A percentile compares a stretch with the other conserved stretches of the same genome.
phyloP scores from a whole-genome alignment of 2,329 filamentous ascomycete genomes.

The Colletotrichum sp. region DNA sequence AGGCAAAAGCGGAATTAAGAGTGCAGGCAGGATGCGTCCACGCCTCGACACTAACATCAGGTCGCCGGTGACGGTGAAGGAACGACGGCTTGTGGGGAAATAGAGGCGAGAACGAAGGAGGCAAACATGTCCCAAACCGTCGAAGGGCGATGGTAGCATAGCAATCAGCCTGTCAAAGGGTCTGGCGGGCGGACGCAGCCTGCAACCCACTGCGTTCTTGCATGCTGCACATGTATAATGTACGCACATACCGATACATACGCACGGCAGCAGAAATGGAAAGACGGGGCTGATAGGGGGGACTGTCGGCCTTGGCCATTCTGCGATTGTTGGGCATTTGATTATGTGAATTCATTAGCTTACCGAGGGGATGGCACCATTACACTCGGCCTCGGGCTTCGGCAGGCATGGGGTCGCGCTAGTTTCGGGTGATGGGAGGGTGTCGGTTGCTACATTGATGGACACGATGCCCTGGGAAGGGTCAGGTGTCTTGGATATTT shows the following conservation, averaged over 20 bases:
- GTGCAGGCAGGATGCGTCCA: neutral
- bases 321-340: neutral
- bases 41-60: neutral
- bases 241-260: neutral
- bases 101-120: neutral
- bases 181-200: neutral
- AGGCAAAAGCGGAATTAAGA: neutral
- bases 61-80: neutral
- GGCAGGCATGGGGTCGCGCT: neutral
- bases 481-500: neutral
- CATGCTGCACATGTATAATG: neutral
- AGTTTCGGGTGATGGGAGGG: neutral
- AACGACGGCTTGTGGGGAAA: neutral
- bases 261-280: neutral
- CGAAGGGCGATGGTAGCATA: rapidly evolving
- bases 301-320: neutral
- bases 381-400: neutral
- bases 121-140: neutral
- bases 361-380: neutral
- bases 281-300: neutral
- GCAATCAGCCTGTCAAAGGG: neutral
- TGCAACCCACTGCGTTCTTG: neutral
- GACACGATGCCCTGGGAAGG: neutral
- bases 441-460: neutral
- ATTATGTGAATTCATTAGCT: neutral